Percentiles rank a stretch among this genome's conserved stretches.
phyloP scores from a whole-genome alignment of 345 rosid genomes.

The Physaria fendleri region DNA sequence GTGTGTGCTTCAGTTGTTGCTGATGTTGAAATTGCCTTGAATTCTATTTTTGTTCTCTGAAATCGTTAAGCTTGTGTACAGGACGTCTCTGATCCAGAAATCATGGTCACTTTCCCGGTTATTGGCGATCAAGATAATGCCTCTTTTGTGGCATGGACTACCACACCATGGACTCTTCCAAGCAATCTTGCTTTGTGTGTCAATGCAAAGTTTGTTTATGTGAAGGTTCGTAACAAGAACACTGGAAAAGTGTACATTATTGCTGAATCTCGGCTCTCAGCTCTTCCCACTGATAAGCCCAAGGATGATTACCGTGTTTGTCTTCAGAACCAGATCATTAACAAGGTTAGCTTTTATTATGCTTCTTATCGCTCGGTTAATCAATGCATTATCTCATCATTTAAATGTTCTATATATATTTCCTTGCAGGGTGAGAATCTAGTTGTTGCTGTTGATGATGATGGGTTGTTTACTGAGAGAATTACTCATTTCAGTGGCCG shows the following conservation, averaged over 20 bases:
- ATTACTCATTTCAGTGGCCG: conserved; percentile 65
- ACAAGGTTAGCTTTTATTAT: conserved; percentile 46
- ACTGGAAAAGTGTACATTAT: conserved; percentile 63
- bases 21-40: background rate
- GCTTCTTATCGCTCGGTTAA: background rate
- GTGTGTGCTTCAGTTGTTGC: conserved; percentile 10
- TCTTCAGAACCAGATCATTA: conserved; percentile 56
- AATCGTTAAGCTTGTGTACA: conserved; percentile 26
- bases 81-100: conserved; percentile 85
- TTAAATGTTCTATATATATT: background rate
- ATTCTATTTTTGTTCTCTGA: conserved; percentile 4
- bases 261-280: conserved; percentile 76
- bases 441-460: conserved; percentile 92
- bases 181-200: conserved; percentile 96
- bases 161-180: conserved; percentile 98
- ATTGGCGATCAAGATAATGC: conserved; percentile 76
- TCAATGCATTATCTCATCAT: conserved; percentile 1
- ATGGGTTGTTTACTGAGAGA: conserved; percentile 76
- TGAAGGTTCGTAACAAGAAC: conserved; percentile 78
- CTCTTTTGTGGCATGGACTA: conserved; percentile 96
- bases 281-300: conserved; percentile 75
- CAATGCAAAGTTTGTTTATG: conserved; percentile 60
- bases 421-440: conserved; percentile 60
- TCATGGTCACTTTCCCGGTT: conserved; percentile 72
- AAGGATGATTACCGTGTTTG: conserved; percentile 97